Base-by-base conservation (phyloP, 441 rosid genomes). In the Bruguiera hainesii region DNA sequence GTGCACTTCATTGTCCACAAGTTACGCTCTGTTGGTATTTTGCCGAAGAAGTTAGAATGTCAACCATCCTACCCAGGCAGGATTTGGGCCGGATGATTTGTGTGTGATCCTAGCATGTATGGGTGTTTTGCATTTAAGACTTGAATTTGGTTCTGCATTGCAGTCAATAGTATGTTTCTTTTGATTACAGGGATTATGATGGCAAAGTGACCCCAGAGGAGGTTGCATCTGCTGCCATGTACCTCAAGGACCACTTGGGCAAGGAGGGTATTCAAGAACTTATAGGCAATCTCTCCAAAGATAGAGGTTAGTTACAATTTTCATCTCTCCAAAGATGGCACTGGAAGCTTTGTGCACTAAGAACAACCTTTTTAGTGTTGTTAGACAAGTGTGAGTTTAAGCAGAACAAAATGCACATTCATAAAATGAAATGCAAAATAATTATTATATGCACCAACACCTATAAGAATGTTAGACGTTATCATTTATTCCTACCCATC, bases 161-260 rank as follows among this genome's bases (percentile, higher is more conserved):
- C 53, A 52, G 39, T 39, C 25, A 46, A 63, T 74, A 20, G 23
- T 25, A 9, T 58, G 26, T 71, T 26, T 70, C 53, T 61, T 74
- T 65, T 70, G 64, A 60, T 73, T 55, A 37, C 89, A 93, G 92
- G 81, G 98, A 93, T 76, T 87, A 84, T 65, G 96, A 90, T 55
- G 96, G 97, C 50, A 93, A 93, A 79, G 93, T 90, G 77, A 84
- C 88, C 76, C 85, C 90, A n/a, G 97, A 93, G 71, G 97, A 93
- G 76, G 98, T 93, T 55, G 96, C 94, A 51, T 78, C 88, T 33
- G 97, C 96, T 30, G 92, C 94, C 5, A 79, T 76, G 82, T 88
- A 80, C 79, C 79, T 92, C 10, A 88, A 89, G 74, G 90, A 89
- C 69, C 89, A 93, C 33, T 78, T 93, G 59, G 90, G 79, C 71